Conservation (phyloP, 2,329 filamentous ascomycete genomes). For the Emydomyces testavorans region DNA sequence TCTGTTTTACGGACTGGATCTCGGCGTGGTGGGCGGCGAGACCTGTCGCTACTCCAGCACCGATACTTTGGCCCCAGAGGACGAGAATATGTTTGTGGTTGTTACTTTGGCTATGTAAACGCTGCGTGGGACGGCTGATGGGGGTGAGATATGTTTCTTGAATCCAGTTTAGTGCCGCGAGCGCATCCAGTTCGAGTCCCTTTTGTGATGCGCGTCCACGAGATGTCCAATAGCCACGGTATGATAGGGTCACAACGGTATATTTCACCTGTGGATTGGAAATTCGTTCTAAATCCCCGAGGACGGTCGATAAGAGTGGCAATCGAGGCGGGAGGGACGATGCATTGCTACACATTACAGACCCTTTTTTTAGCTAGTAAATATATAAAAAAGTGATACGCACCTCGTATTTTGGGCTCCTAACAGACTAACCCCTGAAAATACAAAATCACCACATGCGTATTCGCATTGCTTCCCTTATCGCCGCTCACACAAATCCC, state of each 20-base stretch:
- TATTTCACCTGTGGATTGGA: slow-evolving; percentile 13
- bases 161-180: slow-evolving; percentile 54
- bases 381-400: background rate
- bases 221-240: slow-evolving; percentile 70
- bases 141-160: slow-evolving; percentile 30
- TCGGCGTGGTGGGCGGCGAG: slow-evolving; percentile 31
- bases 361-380: background rate
- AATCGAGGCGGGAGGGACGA: slow-evolving; percentile 38
- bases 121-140: background rate
- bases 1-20: slow-evolving; percentile 17
- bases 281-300: slow-evolving; percentile 22
- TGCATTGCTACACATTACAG: slow-evolving; percentile 24
- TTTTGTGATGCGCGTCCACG: slow-evolving; percentile 57
- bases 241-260: slow-evolving; percentile 40
- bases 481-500: slow-evolving; percentile 44
- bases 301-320: slow-evolving; percentile 37
- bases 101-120: background rate
- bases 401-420: background rate
- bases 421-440: slow-evolving; percentile 35
- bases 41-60: slow-evolving; percentile 58
- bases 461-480: slow-evolving; percentile 7
- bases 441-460: slow-evolving; percentile 35
- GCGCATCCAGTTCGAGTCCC: slow-evolving; percentile 58
- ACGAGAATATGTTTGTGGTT: slow-evolving; percentile 7
- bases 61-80: slow-evolving; percentile 27